Base-by-base conservation (phyloP, 495 filamentous ascomycete genomes). In the Trichoderma gamsii region DNA sequence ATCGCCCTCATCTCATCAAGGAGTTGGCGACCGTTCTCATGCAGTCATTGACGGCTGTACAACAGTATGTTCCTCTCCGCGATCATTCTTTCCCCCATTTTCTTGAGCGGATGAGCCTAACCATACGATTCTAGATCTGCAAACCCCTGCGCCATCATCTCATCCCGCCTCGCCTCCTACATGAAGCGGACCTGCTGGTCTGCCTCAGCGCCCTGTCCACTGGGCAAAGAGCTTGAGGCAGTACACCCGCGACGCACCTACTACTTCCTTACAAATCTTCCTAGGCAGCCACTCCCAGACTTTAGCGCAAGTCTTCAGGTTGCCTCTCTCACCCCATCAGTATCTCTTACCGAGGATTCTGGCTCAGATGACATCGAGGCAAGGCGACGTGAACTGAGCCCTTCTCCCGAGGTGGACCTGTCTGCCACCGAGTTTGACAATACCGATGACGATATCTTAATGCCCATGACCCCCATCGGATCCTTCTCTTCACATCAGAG, bases 211-310 rank as follows among this genome's bases (percentile, higher is more conserved):
- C 92, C 90, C 4, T 98, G 95, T 76, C 93, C 96, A 5, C 76
- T 98, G 63, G 91, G 89, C 49, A 99, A 98, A 78, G 92, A 96
- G 79, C 87, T 97, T 67, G 89, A 96, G 73, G 87, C 91, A 38
- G 89, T 94, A 46, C 94, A 98, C 73, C 95, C 95, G 29, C 90
- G 92, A 73, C 92, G 95, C 79, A 92, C 96, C 66, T 99, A 96
- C 79, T 99, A 93, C 77, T 97, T 91, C 79, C 86, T 99, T 64
- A 95, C 92, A 46, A 97, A 91, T 9, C 87, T 80, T 70, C 87
- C 90, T 64, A 91, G 87, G 71, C 92, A 96, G 77, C 87, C 91
- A 61, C 85, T 98, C 29, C 93, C 93, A 1, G 88, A 92, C 72
- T 76, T 68, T 76, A 76, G 89, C 95, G 56, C 56, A 61, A 61